Evolutionary conservation across 495 filamentous ascomycete genomes (phyloP), one percentile per base, ranked within the genome.

Genomic region (Glonium stellatum): DNA sequence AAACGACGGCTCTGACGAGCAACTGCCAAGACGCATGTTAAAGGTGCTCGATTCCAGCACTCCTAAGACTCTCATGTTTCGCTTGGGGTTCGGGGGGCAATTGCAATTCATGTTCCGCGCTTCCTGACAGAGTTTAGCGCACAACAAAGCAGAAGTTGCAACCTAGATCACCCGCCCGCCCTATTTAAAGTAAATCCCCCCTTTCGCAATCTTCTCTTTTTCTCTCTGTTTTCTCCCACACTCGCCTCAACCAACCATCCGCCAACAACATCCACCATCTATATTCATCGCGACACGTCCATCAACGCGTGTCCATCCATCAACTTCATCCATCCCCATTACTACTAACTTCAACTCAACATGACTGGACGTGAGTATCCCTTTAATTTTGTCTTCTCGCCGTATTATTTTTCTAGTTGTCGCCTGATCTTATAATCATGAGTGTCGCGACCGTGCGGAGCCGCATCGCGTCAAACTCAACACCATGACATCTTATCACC

Each of bases 291-390:
- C 48, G 18, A 51, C 23, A 31, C 18, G 48, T 51, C 39, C 13
- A 18, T 18, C 18, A 44, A 64, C 59, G 55, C 57, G 51, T 49
- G 55, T 54, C 50, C 19, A 53, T 23, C n/a, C 54, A 61, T 39
- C 61, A 54, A 59, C 50, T 53, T 37, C 59, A 65, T 62, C 63
- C 22, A 58, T 48, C 8, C 25, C 21, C 54, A 55, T 66, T 69
- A 55, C 55, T 31, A 19, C 41, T 49, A 65, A 68, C 58, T 52
- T 21, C 21, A 35, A 21, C 21, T 73, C 79, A 84, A 72, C 65
- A 85, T 86, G 83, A 83, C 83, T 84, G 83, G 83, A 77, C 83
- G 83, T 86, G 76, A 84, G 83, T 84, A 58, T n/a, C 58, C 22
- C 36, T 59, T 60, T 46, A 56, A 58, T 54, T 61, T 57, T 58